Evolutionary conservation across 441 rosid genomes (phyloP).

Genomic region (Gossypium trilobum): DNA sequence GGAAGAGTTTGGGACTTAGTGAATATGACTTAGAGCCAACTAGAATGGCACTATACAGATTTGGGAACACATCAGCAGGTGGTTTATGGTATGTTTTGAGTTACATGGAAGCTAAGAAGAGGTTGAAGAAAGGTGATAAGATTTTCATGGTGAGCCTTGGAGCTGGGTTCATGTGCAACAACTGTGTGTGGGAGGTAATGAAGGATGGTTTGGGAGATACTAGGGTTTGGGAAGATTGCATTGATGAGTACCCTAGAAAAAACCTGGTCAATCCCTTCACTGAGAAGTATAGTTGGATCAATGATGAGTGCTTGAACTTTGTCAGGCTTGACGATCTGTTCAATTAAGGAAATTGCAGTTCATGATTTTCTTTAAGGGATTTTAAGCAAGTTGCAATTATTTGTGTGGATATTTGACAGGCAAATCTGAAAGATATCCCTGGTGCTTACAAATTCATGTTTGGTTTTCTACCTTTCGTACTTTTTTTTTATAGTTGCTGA

Average conservation of each 20-base stretch:
- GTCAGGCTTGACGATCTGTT: neutral
- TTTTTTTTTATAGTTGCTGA: too few relatives aligned
- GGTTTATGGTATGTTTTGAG: conserved; percentile 69
- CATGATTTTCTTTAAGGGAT: too few relatives aligned
- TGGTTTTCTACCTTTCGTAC: too few relatives aligned
- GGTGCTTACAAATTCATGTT: neutral
- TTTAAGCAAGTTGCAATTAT: too few relatives aligned
- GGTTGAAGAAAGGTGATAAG: conserved; percentile 51
- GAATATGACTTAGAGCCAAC: conserved; percentile 58
- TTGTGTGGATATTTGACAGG: neutral
- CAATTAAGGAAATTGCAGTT: too few relatives aligned
- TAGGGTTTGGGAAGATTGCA: conserved; percentile 53
- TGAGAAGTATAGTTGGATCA: conserved; percentile 51
- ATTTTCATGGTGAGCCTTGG: conserved; percentile 70
- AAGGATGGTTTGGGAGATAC: conserved; percentile 30
- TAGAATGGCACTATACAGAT: conserved; percentile 61
- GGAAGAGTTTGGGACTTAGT: conserved; percentile 32
- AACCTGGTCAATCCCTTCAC: conserved; percentile 31
- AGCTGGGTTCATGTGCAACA: conserved; percentile 71
- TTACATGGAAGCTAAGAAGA: conserved; percentile 64
- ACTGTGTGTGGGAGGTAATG: conserved; percentile 64
- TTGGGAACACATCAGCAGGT: conserved; percentile 69
- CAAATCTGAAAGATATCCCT: neutral
- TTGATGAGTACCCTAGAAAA: conserved; percentile 36
- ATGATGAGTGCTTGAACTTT: conserved; percentile 37